Percentiles rank a stretch among this genome's conserved stretches.
phyloP scores from a whole-genome alignment of 2,329 filamentous ascomycete genomes.

The Colletotrichum musae region DNA sequence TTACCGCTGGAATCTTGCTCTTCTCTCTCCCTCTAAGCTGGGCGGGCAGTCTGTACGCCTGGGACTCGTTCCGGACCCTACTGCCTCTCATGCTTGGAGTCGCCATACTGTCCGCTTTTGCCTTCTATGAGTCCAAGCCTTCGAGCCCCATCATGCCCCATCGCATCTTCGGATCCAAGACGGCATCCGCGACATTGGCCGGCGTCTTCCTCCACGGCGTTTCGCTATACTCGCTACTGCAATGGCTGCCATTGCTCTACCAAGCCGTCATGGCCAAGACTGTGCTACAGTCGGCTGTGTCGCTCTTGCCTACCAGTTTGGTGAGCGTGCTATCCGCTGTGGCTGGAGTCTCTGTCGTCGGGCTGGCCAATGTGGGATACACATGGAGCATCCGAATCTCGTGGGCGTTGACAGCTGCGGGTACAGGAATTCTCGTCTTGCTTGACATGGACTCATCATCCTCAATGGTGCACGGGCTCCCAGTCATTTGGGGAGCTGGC shows the following conservation, averaged over 20 bases:
- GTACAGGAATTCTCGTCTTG: too few relatives aligned
- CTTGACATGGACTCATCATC: too few relatives aligned
- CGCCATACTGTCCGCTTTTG: conserved; percentile 47
- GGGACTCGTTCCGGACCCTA: conserved; percentile 51
- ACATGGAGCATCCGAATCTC: too few relatives aligned
- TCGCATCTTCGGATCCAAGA: conserved; percentile 48
- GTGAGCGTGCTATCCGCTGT: conserved; percentile 47
- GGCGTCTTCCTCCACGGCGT: conserved; percentile 50
- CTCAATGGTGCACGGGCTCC: too few relatives aligned
- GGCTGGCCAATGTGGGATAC: too few relatives aligned
- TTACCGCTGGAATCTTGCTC: conserved; percentile 44
- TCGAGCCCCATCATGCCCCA: conserved; percentile 50
- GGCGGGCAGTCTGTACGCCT: conserved; percentile 51
- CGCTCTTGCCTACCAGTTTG: conserved; percentile 45
- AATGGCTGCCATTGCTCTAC: conserved; percentile 46
- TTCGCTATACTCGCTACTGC: conserved; percentile 45
- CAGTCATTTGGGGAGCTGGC: conserved; percentile 28
- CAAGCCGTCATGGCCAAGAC: conserved; percentile 51
- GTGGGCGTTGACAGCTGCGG: too few relatives aligned
- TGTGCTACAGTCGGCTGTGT: conserved; percentile 47
- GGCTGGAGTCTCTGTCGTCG: too few relatives aligned
- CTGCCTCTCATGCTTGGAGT: conserved; percentile 50
- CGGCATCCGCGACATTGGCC: conserved; percentile 44
- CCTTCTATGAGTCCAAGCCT: conserved; percentile 48
- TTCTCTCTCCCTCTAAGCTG: conserved; percentile 52